Percentiles rank a stretch among this genome's conserved stretches.
Conservation (phyloP, 164 flowering plant genomes). For the Berberis vulgaris region DNA sequence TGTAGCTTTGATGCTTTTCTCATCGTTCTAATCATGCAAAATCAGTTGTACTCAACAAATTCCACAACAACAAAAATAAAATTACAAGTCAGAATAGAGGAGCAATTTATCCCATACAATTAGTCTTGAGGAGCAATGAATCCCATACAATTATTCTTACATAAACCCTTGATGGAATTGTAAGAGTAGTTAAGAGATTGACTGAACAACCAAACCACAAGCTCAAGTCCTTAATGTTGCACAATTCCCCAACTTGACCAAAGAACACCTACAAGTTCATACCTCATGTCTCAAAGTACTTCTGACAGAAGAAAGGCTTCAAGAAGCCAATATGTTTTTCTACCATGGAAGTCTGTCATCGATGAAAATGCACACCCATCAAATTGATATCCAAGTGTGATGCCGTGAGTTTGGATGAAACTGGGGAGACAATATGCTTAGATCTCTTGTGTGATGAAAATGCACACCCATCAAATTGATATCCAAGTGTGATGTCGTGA, state of each 20-base stretch:
- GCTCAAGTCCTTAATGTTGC: constrained; percentile 32
- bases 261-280: constrained; percentile 39
- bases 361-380: not conserved
- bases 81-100: no score
- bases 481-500: constrained; percentile 55
- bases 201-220: constrained; percentile 17
- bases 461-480: constrained; percentile 61
- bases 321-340: constrained; percentile 14
- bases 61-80: no score
- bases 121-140: constrained; percentile 49
- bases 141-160: constrained; percentile 60
- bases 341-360: constrained; percentile 6
- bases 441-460: constrained; percentile 33
- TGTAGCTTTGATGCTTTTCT: no score
- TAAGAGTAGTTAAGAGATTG: constrained; percentile 37
- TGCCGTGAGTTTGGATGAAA: constrained; percentile 40
- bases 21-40: no score
- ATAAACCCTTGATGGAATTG: constrained; percentile 57
- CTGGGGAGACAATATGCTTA: constrained; percentile 33
- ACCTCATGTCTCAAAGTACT: constrained; percentile 18
- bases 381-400: constrained; percentile 58
- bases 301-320: constrained; percentile 6
- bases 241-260: constrained; percentile 42
- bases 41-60: not conserved
- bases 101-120: no score